Evolutionary conservation across 257 asterid genomes (phyloP), one percentile per base, ranked within the genome.

Genomic region (Rhazya stricta): DNA sequence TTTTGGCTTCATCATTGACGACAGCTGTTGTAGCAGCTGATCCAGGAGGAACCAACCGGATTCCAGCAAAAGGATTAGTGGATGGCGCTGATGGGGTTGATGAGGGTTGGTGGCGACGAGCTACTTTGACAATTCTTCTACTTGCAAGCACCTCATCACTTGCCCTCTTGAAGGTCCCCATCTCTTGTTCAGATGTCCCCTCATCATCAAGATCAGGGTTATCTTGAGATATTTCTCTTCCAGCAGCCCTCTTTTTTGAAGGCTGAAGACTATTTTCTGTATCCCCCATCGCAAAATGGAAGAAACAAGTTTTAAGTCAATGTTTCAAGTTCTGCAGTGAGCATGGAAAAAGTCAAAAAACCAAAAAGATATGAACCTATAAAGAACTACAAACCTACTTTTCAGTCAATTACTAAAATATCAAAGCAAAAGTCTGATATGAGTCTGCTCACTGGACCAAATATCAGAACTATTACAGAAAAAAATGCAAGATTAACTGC

Each of bases 201-300:
- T 84, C 95, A n/a, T 94, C 98, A 68, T 94, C 98, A 73, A 91
- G 95, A 73, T 91, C 96, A 69, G 95, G 97, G 83, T 92, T 89
- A 74, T 94, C 99, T 74, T 92, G 90, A 58, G 97, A 78, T 73
- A 94, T 78, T 65, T 94, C 91, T 43, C 89, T 85, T 78, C 88
- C 95, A 63, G 99, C 97, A 68, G 92, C 85, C 82, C 99, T 91
- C 90, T 94, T 94, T 82, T 89, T 94, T 32, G 99, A 90, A 76
- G 88, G 87, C 75, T 88, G 96, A 71, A 76, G 66, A 80, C 67
- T 81, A 86, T 72, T 86, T 78, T 92, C 97, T 7, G 89, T 83
- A 75, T 90, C 97, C 81, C 84, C 99, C 99, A 94, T 94, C 39
- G 43, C 76, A 79, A 71, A 83, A 63, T 71, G 36, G 67, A 58